phyloP scores from a whole-genome alignment of 495 filamentous ascomycete genomes.

The Penicillium dipodomyicola region DNA sequence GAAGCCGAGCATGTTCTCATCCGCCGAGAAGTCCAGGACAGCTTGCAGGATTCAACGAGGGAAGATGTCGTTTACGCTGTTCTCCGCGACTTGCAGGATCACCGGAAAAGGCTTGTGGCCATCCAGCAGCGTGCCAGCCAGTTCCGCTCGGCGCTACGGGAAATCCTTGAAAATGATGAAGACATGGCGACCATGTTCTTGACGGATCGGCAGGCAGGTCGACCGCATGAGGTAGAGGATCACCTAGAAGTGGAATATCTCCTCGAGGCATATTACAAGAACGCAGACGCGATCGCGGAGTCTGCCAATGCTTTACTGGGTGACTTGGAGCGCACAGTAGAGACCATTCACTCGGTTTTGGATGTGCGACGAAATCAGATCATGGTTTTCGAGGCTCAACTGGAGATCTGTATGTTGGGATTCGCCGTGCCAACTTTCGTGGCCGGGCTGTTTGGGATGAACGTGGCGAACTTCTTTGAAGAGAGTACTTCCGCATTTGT shows the following conservation, averaged over 20 bases:
- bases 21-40: constrained; percentile 16
- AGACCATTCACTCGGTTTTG: constrained; percentile 27
- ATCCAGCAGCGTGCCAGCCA: constrained; percentile 33
- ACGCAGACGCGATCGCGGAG: constrained; percentile 29
- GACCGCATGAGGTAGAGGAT: constrained; percentile 26
- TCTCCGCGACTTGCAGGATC: constrained; percentile 22
- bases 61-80: constrained; percentile 23
- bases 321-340: constrained; percentile 27
- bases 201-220: constrained; percentile 36
- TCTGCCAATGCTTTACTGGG: constrained; percentile 23
- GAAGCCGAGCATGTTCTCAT: constrained; percentile 31
- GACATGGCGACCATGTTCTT: constrained; percentile 46
- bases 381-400: constrained; percentile 33
- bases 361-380: constrained; percentile 39
- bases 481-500: constrained; percentile 29
- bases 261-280: constrained; percentile 36
- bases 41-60: constrained; percentile 22
- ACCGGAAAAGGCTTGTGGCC: constrained; percentile 22
- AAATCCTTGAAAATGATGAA: constrained; percentile 32
- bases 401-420: constrained; percentile 36
- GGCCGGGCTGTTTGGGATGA: constrained; percentile 36
- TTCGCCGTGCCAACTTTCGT: constrained; percentile 32
- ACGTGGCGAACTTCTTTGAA: constrained; percentile 34
- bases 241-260: constrained; percentile 40
- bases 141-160: constrained; percentile 27